Base-by-base conservation (phyloP, 306 rosid genomes). In the Citrullus mucosospermus region DNA sequence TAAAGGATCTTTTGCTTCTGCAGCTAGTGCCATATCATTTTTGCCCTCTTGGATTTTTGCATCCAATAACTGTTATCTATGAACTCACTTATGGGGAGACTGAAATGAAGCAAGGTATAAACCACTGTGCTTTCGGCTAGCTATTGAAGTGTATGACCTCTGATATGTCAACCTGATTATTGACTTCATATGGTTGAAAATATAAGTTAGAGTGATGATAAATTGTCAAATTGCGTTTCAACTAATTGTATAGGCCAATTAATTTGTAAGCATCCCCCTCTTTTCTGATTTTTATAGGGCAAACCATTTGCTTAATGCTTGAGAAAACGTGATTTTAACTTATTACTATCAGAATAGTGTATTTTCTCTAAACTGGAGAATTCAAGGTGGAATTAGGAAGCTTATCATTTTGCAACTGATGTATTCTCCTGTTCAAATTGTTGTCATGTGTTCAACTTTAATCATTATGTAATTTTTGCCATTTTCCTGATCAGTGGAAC, bases 51-150 rank as follows among this genome's bases (percentile, higher is more conserved):
- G 92, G 97, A 72, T 34, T 89, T 84, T 84, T 92, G 85, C 97
- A 95, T 86, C 98, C 98, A 41, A 62, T 92, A 53, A 89, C 92
- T 12, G 90, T 82, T 79, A 80, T 88, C 77, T 92, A 92, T 83
- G 98, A 95, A 84, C 86, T 88, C 80, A 84, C 84, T 81, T 95
- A 89, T 82, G 98, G 98, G 86, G 98, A 95, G 89, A 88, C 97
- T 83, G 98, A 95, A 87, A 81, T 88, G 89, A 92, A 91, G 90
- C 98, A 91, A 87, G 98, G 98, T 92, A 87, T 68, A 83, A 80
- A 80, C 83, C 76, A 8, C 69, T 51, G 36, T 56, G 17, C 17
- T 56, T 46, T 56, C 16, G 50, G 73, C 43, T 16, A 51, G 80
- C 38, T 36, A 41, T 75, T 22, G 56, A 44, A 18, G 22, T 56